phyloP scores from a whole-genome alignment of 2,329 filamentous ascomycete species.

The Fusarium praegraminearum region DNA sequence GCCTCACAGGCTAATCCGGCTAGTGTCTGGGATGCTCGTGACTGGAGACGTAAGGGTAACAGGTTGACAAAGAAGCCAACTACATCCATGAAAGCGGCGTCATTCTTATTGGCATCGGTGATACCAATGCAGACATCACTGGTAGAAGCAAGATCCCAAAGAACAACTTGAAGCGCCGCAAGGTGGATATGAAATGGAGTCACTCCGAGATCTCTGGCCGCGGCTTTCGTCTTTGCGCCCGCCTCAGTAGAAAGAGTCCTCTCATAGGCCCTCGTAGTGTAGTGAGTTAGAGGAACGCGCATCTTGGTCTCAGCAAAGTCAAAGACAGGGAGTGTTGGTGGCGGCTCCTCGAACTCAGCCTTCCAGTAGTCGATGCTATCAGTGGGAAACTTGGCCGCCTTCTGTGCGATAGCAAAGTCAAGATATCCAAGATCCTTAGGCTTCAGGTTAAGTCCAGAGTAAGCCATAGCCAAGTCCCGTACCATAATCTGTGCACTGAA shows the following conservation, averaged over 20 bases:
- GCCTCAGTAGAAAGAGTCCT: neutral
- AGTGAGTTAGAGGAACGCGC: constrained; percentile 6
- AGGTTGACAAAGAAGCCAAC: constrained; percentile 30
- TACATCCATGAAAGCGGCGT: constrained; percentile 6
- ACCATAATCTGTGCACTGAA: constrained; percentile 11
- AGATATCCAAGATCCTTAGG: neutral
- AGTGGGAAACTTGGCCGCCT: neutral
- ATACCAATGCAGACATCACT: constrained; percentile 23
- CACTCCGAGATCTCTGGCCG: neutral
- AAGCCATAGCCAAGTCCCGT: constrained; percentile 3
- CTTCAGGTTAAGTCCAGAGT: neutral
- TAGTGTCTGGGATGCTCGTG: neutral
- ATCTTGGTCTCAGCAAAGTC: constrained; percentile 12
- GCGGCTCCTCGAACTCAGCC: constrained; percentile 4
- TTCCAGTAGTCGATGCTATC: constrained; percentile 15
- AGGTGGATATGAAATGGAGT: constrained; percentile 27
- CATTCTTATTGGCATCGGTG: constrained; percentile 22
- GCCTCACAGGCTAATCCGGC: neutral
- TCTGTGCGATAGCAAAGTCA: constrained; percentile 5
- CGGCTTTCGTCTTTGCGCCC: neutral
- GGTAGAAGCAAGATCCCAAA: constrained; percentile 5
- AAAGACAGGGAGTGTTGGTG: constrained; percentile 7
- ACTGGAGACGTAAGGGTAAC: neutral
- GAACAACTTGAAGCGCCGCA: constrained; percentile 5
- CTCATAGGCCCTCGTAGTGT: neutral